Percentiles rank a stretch among this genome's conserved stretches.
phyloP scores from a whole-genome alignment of 2,329 filamentous ascomycete species.

The Arthrocladium fulminans region DNA sequence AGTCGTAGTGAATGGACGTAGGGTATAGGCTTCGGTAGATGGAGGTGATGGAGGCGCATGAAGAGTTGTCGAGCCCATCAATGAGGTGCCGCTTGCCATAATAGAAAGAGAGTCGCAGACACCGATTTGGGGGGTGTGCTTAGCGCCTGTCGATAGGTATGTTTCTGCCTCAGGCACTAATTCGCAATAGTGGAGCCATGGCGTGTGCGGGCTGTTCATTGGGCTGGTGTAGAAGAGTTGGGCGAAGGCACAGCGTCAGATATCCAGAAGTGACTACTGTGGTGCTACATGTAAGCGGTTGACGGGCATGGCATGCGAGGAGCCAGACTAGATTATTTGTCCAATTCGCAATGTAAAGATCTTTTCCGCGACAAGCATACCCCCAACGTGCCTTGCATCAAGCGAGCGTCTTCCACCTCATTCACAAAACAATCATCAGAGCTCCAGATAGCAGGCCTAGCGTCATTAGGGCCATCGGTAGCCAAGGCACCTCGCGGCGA shows the following conservation, averaged over 20 bases:
- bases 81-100: background rate
- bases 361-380: too few species aligned
- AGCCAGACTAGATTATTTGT: too few species aligned
- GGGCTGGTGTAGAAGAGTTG: too few species aligned
- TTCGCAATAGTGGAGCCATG: too few species aligned
- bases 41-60: slow-evolving; percentile 54
- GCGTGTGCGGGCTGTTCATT: too few species aligned
- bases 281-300: background rate
- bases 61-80: slow-evolving; percentile 1
- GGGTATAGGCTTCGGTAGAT: slow-evolving; percentile 45
- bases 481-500: background rate
- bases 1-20: slow-evolving; percentile 48
- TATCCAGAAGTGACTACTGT: too few species aligned
- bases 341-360: too few species aligned
- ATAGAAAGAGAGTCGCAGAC: background rate
- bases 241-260: too few species aligned
- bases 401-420: too few species aligned
- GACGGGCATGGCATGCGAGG: background rate
- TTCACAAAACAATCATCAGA: background rate
- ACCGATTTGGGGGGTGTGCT: too few species aligned
- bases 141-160: background rate
- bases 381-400: too few species aligned
- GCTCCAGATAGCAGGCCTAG: background rate
- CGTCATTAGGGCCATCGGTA: background rate
- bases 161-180: too few species aligned